Base-by-base conservation (phyloP, 805 yeast species). In the Kodamaea sagamina region DNA sequence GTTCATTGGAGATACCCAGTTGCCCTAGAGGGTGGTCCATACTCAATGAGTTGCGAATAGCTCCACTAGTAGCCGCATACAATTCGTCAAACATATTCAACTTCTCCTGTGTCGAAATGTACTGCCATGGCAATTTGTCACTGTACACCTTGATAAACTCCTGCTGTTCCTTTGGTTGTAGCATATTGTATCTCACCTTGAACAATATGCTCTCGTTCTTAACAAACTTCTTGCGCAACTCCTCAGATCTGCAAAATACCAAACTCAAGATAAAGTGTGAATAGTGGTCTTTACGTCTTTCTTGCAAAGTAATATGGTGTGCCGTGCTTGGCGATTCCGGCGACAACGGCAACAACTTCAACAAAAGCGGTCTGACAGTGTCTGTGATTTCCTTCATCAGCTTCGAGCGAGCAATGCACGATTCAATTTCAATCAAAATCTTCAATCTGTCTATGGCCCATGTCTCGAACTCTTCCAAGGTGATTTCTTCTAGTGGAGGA, bases 381-480 rank as follows among this genome's bases (percentile, higher is more conserved):
- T 67, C 57, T 52, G 84, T 92, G 26, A 80, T 78, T 44, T 89
- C 97, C 50, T 77, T 78, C 36, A 77, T 58, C 1, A 76, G 62
- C 54, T 81, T 80, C 47, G 82, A 81, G 52, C 95, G 74, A 17
- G 84, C 79, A 32, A 75, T 56, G 49, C 86, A 79, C 1, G 88
- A 77, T 56, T 92, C 97, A 39, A 93, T 83, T 58, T 89, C 96
- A 42, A 89, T 77, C 46, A 93, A 71, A 6, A 93, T 79, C 57
- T 84, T 82, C 49, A 92, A 72, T 47, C 99, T 70, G 57, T 92
- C 98, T 42, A 93, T 84, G 4, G 98, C 98, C 97, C 97, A 93
- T 4, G 75, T 74, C 65, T 93, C 99, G 63, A 93, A 93, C 55
- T 93, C 87, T 50, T 90, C 97, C 12, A 93, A 64, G 0, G 97